Evolutionary conservation across 495 filamentous ascomycete genomes (phyloP).

Genomic region (Penicillium turbatum): DNA sequence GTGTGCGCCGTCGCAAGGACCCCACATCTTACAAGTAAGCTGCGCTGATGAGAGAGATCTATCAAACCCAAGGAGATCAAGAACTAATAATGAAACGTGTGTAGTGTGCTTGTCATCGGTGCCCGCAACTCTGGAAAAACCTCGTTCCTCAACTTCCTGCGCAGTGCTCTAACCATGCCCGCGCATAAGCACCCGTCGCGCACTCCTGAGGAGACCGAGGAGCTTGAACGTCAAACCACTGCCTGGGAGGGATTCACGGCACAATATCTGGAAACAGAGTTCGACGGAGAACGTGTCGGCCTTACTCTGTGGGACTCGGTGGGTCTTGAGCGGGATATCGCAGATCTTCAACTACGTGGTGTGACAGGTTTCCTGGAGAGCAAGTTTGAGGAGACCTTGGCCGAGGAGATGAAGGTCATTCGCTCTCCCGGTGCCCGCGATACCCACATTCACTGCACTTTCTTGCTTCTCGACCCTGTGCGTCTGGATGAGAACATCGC

Average conservation of each 20-base stretch:
- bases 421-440: conserved; percentile 89
- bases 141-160: conserved; percentile 93
- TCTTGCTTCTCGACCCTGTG: conserved; percentile 84
- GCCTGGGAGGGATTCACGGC: conserved; percentile 68
- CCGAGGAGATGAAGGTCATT: conserved; percentile 95
- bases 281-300: conserved; percentile 87
- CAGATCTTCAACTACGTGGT: conserved; percentile 88
- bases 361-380: conserved; percentile 90
- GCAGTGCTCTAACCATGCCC: conserved; percentile 73
- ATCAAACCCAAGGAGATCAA: too few species aligned
- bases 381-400: conserved; percentile 97
- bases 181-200: conserved; percentile 64
- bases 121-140: conserved; percentile 89
- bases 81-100: conserved; percentile 9
- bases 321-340: conserved; percentile 87
- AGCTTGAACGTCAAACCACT: conserved; percentile 32
- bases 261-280: conserved; percentile 90
- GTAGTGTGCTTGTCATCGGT: conserved; percentile 87
- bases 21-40: conserved; percentile 97
- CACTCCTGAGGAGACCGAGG: conserved; percentile 48
- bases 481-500: conserved; percentile 80
- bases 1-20: conserved; percentile 90
- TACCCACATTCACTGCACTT: conserved; percentile 95
- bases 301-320: conserved; percentile 95
- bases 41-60: background rate